Evolutionary conservation across 192 early-diverging fungal genomes (phyloP).

Genomic region (Entrophospora sp.): DNA sequence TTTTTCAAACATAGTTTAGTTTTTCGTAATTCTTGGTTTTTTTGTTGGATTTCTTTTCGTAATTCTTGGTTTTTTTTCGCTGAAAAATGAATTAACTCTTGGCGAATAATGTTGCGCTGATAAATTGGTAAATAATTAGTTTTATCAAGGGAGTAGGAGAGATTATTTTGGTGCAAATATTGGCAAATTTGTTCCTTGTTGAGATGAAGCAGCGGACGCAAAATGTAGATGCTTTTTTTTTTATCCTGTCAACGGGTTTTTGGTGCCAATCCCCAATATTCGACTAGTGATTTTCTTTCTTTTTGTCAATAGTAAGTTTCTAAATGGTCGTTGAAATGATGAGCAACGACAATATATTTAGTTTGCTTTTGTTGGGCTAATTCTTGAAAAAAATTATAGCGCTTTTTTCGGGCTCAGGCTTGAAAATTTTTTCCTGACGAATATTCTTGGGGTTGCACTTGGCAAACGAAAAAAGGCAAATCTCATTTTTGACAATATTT

Average conservation of each 20-base stretch:
- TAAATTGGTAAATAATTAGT: not conserved
- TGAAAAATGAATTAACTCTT: not conserved
- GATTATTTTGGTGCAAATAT: not conserved
- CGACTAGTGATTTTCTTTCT: not conserved
- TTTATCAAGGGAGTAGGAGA: not conserved
- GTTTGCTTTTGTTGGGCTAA: not conserved
- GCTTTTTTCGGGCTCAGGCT: not conserved
- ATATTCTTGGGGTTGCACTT: not conserved
- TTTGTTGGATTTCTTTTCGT: not conserved
- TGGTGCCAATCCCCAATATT: not conserved
- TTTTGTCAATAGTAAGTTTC: not conserved
- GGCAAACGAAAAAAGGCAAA: not conserved
- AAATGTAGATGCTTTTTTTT: not conserved
- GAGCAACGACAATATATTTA: not conserved
- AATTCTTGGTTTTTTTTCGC: not conserved
- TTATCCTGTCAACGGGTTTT: not conserved
- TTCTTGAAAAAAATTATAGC: not conserved
- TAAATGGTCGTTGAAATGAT: constrained; percentile 1
- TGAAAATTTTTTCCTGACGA: not conserved
- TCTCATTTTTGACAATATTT: too few relatives aligned
- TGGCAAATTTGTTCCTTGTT: not conserved
- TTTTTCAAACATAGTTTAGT: not conserved
- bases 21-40: constrained; percentile 4
- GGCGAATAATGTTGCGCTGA: not conserved
- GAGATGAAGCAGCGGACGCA: not conserved